Percentiles rank a stretch among this genome's conserved stretches.
phyloP scores from a whole-genome alignment of 2,329 filamentous ascomycete genomes.

The Sclerotinia nivalis region DNA sequence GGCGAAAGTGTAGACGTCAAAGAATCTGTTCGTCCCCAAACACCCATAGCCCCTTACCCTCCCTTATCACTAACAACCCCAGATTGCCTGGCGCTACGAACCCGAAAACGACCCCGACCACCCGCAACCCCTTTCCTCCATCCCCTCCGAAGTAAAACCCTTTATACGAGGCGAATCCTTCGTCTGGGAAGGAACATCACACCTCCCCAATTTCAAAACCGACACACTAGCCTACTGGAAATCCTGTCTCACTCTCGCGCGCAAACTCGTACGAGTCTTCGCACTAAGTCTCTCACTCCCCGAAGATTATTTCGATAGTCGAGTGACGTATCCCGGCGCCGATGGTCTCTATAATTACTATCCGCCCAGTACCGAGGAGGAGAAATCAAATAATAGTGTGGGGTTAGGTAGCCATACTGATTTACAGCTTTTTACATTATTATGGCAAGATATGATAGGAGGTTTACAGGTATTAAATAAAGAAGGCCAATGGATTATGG shows the following conservation, averaged over 20 bases:
- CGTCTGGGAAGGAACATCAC: constrained; percentile 53
- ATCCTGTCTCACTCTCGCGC: constrained; percentile 51
- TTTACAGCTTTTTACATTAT: constrained; percentile 51
- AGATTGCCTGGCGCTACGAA: constrained; percentile 51
- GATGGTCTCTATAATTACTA: constrained; percentile 50
- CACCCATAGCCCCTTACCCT: neutral
- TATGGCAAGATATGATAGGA: constrained; percentile 50
- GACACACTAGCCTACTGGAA: constrained; percentile 51
- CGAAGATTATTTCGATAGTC: constrained; percentile 56
- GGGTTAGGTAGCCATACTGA: constrained; percentile 52
- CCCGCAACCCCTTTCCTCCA: constrained; percentile 43
- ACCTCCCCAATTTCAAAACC: constrained; percentile 51
- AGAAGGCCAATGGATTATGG: constrained; percentile 48
- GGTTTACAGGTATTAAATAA: constrained; percentile 48
- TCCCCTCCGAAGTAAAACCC: constrained; percentile 48
- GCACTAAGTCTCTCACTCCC: constrained; percentile 55
- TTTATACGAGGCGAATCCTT: constrained; percentile 52
- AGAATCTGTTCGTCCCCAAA: constrained; percentile 43
- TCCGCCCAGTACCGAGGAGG: constrained; percentile 43
- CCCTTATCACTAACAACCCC: constrained; percentile 29
- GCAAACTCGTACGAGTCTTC: constrained; percentile 53
- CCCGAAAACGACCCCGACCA: constrained; percentile 52
- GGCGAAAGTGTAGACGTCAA: constrained; percentile 52
- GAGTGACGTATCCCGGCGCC: constrained; percentile 53
- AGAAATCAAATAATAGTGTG: constrained; percentile 40